A percentile compares a stretch with the other conserved stretches of the same genome.
These are phyloP conservation scores for Conoideocrella luteorostrata DNA, from an alignment of 2,329 filamentous ascomycete genomes.

Conservation along the genomic window DNA sequence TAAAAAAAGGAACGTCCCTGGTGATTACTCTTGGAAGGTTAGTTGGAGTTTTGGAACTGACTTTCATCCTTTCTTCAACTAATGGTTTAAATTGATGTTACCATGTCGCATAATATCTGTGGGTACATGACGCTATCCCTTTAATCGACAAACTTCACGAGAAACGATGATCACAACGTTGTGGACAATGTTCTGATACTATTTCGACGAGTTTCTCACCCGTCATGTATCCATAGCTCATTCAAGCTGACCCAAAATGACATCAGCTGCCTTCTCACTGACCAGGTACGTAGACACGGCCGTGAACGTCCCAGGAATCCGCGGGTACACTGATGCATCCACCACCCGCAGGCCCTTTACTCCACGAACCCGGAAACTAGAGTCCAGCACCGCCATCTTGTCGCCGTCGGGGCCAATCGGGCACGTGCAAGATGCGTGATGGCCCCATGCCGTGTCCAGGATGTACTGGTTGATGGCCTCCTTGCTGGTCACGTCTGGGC, in stretches of 20 bases:
- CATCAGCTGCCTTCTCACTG: conserved; percentile 45
- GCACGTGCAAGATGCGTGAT: conserved; percentile 50
- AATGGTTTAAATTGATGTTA: too few species aligned
- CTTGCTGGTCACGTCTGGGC: conserved; percentile 28
- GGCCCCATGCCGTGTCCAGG: conserved; percentile 45
- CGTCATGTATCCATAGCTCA: too few species aligned
- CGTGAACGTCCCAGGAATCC: conserved; percentile 42
- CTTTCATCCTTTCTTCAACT: too few species aligned
- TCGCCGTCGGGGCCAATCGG: conserved; percentile 49
- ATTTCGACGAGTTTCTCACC: too few species aligned
- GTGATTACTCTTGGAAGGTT: too few species aligned
- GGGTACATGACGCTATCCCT: too few species aligned
- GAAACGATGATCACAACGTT: too few species aligned
- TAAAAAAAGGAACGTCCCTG: too few species aligned
- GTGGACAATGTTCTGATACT: too few species aligned
- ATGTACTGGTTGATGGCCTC: conserved; percentile 40
- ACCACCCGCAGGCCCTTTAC: conserved; percentile 49
- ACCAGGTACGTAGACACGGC: conserved; percentile 46
- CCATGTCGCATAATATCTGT: too few species aligned
- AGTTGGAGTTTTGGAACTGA: too few species aligned
- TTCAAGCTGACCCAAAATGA: conserved; percentile 11
- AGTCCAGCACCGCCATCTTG: conserved; percentile 48
- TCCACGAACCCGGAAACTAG: conserved; percentile 47
- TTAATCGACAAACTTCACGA: too few species aligned
- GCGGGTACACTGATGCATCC: conserved; percentile 49